Evolutionary conservation across 257 asterid species (phyloP), one percentile per base, ranked within the genome.

Genomic region (Jacaranda mimosifolia): DNA sequence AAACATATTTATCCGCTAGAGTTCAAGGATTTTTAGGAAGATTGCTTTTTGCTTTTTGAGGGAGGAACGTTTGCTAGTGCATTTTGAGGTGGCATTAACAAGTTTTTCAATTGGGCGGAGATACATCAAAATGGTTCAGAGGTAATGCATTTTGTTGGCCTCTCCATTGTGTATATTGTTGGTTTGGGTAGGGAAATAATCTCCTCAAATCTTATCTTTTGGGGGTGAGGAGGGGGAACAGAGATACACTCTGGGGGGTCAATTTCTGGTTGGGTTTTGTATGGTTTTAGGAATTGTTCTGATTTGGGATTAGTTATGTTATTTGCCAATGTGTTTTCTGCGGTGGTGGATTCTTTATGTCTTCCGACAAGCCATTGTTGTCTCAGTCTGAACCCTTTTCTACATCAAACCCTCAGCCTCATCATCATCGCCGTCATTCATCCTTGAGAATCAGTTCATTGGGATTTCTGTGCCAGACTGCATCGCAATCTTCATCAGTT

Each of bases 351-450:
- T 79, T 76, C 78, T 88, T 75, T 88, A 91, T 93, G 99, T 88
- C 91, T 83, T 89, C 96, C 72, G 90, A 85, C 83, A 87, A 89
- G 84, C 96, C 93, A n/a, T 83, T 91, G 89, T 85, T 91, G 81
- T 77, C 91, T 70, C 68, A 83, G 19, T 79, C 82, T 80, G 89
- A 87, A 76, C 84, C 79, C 52, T 71, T 76, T 6, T 88, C 87
- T 74, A 82, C 75, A 42, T 79, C 91, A 35, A 70, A 74, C 43
- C 84, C 89, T 40, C 78, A 70, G 73, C 78, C 81, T 63, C 79
- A 42, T 68, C 64, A 70, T 64, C 84, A 36, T 48, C 83, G 74
- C 69, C 73, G 79, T 36, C 74, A 21, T 52, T 78, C 96, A 3
- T 83, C 92, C 21, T 78, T 83, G 80, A 79, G 64, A 63, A 64